Percentiles rank a stretch among this genome's conserved stretches.
phyloP scores from a whole-genome alignment of 2,329 filamentous ascomycete genomes.

The Colletotrichum magnum region DNA sequence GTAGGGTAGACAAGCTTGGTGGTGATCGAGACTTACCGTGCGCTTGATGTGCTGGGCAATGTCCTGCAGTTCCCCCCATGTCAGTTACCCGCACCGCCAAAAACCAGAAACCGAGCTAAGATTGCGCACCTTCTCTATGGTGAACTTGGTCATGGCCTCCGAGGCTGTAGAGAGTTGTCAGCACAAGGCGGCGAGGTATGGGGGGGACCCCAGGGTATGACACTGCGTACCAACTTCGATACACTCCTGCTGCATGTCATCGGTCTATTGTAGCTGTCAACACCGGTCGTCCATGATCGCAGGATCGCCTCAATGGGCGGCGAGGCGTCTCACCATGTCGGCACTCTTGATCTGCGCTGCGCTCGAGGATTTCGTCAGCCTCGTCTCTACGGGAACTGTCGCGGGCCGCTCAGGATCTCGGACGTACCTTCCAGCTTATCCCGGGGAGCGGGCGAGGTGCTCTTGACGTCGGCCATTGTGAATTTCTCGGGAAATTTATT shows the following conservation, averaged over 20 bases:
- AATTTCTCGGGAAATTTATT: neutral
- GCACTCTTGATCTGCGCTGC: conserved; percentile 97
- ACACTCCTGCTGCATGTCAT: conserved; percentile 96
- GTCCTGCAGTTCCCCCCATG: conserved; percentile 69
- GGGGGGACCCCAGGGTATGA: conserved; percentile 5
- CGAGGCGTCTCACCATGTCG: conserved; percentile 83
- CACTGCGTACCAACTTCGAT: conserved; percentile 89
- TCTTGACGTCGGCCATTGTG: conserved; percentile 57
- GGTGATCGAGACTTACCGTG: conserved; percentile 70
- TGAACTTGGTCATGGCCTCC: conserved; percentile 75
- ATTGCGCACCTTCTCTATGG: conserved; percentile 69
- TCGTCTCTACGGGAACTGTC: conserved; percentile 21
- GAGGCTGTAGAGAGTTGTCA: conserved; percentile 60
- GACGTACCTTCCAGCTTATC: conserved; percentile 83
- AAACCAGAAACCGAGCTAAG: neutral
- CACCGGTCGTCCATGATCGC: conserved; percentile 19
- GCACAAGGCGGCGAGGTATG: conserved; percentile 18
- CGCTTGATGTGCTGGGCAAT: conserved; percentile 97
- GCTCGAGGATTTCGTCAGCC: conserved; percentile 32
- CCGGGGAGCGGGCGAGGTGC: conserved; percentile 64
- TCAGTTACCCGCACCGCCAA: conserved; percentile 25
- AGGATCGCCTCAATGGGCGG: neutral
- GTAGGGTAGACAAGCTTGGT: conserved; percentile 2
- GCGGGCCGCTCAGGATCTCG: conserved; percentile 9
- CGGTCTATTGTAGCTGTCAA: conserved; percentile 74